Evolutionary conservation across 1,284 basidiomycete species (phyloP), one percentile per base, ranked within the genome.

Genomic region (Pholiota adiposa): DNA sequence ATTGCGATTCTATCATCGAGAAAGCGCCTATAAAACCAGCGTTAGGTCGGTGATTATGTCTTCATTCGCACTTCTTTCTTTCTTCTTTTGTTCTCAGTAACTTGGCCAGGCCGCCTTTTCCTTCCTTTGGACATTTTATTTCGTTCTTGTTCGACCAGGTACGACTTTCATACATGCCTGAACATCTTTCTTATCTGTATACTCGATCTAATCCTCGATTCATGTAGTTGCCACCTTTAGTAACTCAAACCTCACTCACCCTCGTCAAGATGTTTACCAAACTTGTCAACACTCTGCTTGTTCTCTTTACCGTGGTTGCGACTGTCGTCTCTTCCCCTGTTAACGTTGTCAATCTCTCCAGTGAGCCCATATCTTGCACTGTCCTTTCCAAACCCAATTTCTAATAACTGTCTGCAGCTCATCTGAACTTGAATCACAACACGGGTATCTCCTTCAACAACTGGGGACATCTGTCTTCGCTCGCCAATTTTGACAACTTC

Each of bases 401-500:
- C 11, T 46, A 48, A 19, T n/a, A 7, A 12, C n/a, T 50, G 29
- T 31, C 33, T 58, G 60, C 54, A 53, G 58, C 54, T 27, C 60
- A 44, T 2, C 23, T n/a, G n/a, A n/a, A n/a, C n/a, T n/a, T n/a
- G n/a, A n/a, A n/a, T n/a, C n/a, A 31, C 29, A 11, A 59, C 49
- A 51, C 59, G 21, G 60, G 52, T 40, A 41, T 66, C 51, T 63
- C 64, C 29, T 63, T 79, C 63, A 69, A 75, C 64, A 66, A 72
- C 69, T 79, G 72, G 72, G 68, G 68, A 36, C 75, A 75, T 5
- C 59, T 73, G 63, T 65, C 68, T 34, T 77, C 75, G 21, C 59
- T 78, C 44, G 40, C 62, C 25, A 67, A 69, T 34, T 79, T 79
- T 59, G 77, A 79, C 58, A 68, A 75, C 68, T 79, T 79, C 66